A percentile compares a stretch with the other conserved stretches of the same genome.
Conservation (phyloP, 176 grass and related monocot genomes). For the Calamus simplicifolius region DNA sequence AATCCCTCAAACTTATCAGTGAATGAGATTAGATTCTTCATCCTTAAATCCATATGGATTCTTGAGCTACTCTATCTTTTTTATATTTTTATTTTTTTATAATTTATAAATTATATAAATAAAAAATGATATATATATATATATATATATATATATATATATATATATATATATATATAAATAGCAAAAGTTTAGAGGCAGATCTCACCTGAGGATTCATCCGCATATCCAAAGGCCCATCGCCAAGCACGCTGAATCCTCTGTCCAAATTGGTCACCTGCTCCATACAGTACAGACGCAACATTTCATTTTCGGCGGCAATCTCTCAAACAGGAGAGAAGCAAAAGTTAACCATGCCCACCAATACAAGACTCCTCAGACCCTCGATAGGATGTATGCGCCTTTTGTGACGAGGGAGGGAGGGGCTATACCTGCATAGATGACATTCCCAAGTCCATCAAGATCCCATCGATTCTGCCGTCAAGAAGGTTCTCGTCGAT, state of each 20-base stretch:
- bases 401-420: background rate
- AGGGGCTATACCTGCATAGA: conserved; percentile 63
- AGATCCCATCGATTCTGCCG: conserved; percentile 47
- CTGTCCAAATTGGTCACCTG: conserved; percentile 57
- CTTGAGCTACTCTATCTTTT: too few species aligned
- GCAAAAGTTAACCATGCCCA: background rate
- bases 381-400: too few species aligned
- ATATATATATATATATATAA: too few species aligned
- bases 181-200: background rate
- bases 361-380: too few species aligned
- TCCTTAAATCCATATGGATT: too few species aligned
- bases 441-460: conserved; percentile 88
- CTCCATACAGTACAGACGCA: background rate
- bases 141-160: too few species aligned
- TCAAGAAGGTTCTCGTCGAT: conserved; percentile 9
- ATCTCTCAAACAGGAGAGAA: conserved; percentile 11
- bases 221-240: conserved; percentile 92
- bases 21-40: too few species aligned
- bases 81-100: too few species aligned
- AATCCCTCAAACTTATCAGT: too few species aligned
- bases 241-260: conserved; percentile 72
- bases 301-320: background rate
- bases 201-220: conserved; percentile 79
- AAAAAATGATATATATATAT: too few species aligned
- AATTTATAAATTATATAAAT: too few species aligned